A percentile compares a stretch with the other conserved stretches of the same genome.
These are phyloP conservation scores for Nicotiana rustica DNA, from an alignment of 305 asterid genomes.

Conservation along the genomic window DNA sequence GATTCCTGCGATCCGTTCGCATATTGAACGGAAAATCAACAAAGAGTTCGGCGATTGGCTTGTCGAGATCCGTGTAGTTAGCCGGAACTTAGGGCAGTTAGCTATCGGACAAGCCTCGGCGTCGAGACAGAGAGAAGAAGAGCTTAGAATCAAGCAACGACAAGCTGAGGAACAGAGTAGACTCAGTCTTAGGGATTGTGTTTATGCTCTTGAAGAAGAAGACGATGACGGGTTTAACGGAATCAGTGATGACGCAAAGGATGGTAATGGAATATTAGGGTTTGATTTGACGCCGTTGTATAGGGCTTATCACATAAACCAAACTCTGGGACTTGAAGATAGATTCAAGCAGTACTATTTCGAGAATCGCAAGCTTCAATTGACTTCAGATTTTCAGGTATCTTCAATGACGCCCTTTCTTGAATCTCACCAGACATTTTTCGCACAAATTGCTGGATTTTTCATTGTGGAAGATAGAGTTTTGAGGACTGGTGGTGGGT, in stretches of 20 bases:
- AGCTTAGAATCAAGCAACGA: conserved; percentile 85
- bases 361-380: conserved; percentile 91
- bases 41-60: conserved; percentile 97
- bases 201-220: conserved; percentile 84
- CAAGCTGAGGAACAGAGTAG: conserved; percentile 98
- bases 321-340: conserved; percentile 84
- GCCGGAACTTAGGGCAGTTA: conserved; percentile 88
- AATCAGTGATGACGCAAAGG: conserved; percentile 46
- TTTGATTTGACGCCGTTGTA: conserved; percentile 90
- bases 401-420: conserved; percentile 96
- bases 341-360: conserved; percentile 87
- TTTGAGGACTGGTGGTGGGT: conserved; percentile 88
- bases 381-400: conserved; percentile 96
- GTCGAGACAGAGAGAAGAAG: conserved; percentile 93
- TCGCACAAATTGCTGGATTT: conserved; percentile 94
- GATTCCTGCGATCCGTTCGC: conserved; percentile 83
- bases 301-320: conserved; percentile 85
- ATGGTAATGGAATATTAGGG: conserved; percentile 64
- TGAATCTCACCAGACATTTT: conserved; percentile 92
- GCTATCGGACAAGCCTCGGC: conserved; percentile 99
- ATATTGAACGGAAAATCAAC: conserved; percentile 76
- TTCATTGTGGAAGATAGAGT: conserved; percentile 92
- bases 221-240: conserved; percentile 80
- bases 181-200: conserved; percentile 81
- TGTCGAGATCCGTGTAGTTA: conserved; percentile 84